Base-by-base conservation (phyloP, 176 grass and related monocot species). In the Musa schizocarpa region DNA sequence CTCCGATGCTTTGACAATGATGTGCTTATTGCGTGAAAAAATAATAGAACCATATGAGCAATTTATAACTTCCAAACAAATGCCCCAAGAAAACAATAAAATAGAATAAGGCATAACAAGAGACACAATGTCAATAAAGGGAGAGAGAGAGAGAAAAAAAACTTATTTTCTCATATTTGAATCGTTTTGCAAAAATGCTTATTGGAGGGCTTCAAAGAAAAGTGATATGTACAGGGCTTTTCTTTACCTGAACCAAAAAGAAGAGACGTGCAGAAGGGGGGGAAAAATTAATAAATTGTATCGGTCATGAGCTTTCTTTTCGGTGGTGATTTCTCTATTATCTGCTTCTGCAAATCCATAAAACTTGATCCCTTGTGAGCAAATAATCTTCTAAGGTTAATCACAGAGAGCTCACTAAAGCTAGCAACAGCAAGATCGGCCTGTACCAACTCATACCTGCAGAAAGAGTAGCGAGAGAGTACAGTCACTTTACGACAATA, bases 261-360 rank as follows among this genome's bases (percentile, higher is more conserved):
- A 76, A 27, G 13, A 10, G 34, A 43, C 34, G 10, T 4, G 9
- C 8, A 24, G 72, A 78, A 25, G 2, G 9, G 20, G 20, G n/a
- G 3, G 20, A 57, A 16, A 16, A 29, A 76, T 78, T 71, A 89
- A 50, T 85, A 92, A 58, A 89, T 89, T 51, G 90, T 89, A 50
- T 92, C 90, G 13, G 89, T 81, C 51, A 82, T 92, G 52, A 89
- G 77, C 49, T 74, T 79, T 83, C 85, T 79, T 76, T 87, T 92
- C 14, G 89, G 89, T 16, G 93, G 93, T 21, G 87, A 86, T 34
- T 50, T 92, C 52, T 96, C 87, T n/a, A 88, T 86, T 70, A 92
- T 86, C 86, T 96, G 87, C 81, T 92, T 96, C 82, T 96, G 93
- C 69, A 96, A 72, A 71, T 96, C 93, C 89, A 96, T 96, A 85